Conservation (phyloP, 2,329 filamentous ascomycete species). For the Claviceps capensis region DNA sequence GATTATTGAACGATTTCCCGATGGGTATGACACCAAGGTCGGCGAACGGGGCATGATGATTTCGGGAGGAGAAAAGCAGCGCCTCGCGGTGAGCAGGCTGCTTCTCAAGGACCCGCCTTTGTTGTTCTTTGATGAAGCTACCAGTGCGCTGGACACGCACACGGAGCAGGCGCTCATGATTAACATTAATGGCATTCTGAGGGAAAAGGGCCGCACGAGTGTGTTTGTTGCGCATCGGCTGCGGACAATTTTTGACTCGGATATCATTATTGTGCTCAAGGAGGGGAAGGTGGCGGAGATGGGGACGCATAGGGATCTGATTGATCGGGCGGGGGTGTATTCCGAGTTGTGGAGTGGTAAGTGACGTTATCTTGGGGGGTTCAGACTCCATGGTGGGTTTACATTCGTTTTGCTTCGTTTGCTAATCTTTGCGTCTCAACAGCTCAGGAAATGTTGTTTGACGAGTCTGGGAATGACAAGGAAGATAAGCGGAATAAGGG, state of each 20-base stretch:
- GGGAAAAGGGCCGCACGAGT: constrained; percentile 77
- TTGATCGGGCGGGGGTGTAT: constrained; percentile 70
- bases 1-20: constrained; percentile 63
- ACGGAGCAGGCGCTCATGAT: constrained; percentile 82
- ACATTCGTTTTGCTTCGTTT: not conserved
- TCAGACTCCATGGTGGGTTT: not conserved
- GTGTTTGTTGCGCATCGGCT: constrained; percentile 91
- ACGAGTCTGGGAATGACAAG: constrained; percentile 29
- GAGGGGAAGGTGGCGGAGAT: constrained; percentile 76
- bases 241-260: constrained; percentile 84
- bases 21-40: constrained; percentile 84
- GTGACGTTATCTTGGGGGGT: constrained; percentile 17
- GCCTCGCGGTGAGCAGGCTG: constrained; percentile 69
- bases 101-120: constrained; percentile 82
- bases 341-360: constrained; percentile 80
- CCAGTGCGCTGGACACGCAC: constrained; percentile 81
- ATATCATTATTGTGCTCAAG: constrained; percentile 82
- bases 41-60: constrained; percentile 96
- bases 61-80: constrained; percentile 86
- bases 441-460: constrained; percentile 51
- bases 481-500: constrained; percentile 29
- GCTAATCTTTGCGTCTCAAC: not conserved
- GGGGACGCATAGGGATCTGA: constrained; percentile 74
- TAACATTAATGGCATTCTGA: constrained; percentile 86
- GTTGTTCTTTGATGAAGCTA: constrained; percentile 92